phyloP scores from a whole-genome alignment of 1,139 yeast species.

The Saccharomyces uvarum region DNA sequence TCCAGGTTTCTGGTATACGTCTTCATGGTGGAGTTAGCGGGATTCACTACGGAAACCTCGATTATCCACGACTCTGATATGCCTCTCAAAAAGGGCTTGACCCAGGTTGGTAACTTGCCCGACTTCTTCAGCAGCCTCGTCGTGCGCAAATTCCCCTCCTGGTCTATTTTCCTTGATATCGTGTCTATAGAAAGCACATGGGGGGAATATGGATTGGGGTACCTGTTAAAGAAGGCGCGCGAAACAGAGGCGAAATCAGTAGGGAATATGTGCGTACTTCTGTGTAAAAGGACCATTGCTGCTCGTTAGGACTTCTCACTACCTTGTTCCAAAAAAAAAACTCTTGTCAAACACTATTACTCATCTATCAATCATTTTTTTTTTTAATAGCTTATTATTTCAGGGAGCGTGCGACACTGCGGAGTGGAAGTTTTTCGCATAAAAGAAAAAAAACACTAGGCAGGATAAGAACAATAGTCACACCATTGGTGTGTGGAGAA shows the following conservation, averaged over 20 bases:
- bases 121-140: conserved; percentile 71
- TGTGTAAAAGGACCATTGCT: conserved; percentile 60
- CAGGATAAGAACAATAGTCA: neutral
- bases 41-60: conserved; percentile 73
- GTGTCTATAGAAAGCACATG: conserved; percentile 87
- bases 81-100: conserved; percentile 67
- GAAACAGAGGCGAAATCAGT: conserved; percentile 70
- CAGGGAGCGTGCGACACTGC: neutral
- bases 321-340: neutral
- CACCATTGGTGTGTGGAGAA: neutral
- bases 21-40: conserved; percentile 44
- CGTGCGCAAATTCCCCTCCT: conserved; percentile 57
- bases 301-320: neutral
- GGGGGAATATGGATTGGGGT: conserved; percentile 85
- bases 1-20: conserved; percentile 82
- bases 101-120: conserved; percentile 77
- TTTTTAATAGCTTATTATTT: neutral
- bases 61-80: conserved; percentile 76
- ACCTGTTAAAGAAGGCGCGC: conserved; percentile 72
- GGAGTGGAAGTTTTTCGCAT: neutral
- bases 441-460: neutral
- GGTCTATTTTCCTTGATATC: conserved; percentile 35
- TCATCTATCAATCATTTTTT: neutral
- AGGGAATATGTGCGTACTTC: conserved; percentile 46
- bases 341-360: neutral